phyloP scores from a whole-genome alignment of 202 grass and related monocot genomes.

The Panicum virgatum region DNA sequence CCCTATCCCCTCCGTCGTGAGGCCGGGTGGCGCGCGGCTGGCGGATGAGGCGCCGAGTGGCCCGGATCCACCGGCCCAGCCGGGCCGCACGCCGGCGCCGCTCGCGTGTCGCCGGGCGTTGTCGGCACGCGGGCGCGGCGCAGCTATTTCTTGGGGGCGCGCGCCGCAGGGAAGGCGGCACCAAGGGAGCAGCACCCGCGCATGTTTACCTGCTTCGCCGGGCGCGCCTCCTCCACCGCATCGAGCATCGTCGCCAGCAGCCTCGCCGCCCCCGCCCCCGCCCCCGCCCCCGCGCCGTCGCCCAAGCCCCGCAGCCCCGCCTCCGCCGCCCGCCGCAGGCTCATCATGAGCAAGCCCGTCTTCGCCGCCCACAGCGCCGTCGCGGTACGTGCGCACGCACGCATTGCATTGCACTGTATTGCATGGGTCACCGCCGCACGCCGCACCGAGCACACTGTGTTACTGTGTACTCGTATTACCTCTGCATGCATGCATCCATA shows the following conservation, averaged over 20 bases:
- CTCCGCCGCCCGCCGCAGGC: constrained; percentile 46
- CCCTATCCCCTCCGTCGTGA: background rate
- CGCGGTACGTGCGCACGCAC: constrained; percentile 42
- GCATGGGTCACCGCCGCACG: background rate
- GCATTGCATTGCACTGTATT: too few relatives aligned
- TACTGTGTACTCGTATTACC: background rate
- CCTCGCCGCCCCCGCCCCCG: constrained; percentile 36
- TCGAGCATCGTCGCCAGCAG: constrained; percentile 34
- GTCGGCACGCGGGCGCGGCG: constrained; percentile 20
- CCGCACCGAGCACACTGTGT: background rate
- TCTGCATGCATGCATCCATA: background rate
- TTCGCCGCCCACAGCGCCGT: constrained; percentile 47
- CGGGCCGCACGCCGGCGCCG: constrained; percentile 39
- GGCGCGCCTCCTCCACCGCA: constrained; percentile 2
- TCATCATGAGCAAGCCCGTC: constrained; percentile 67
- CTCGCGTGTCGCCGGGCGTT: background rate
- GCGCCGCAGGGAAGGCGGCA: constrained; percentile 39
- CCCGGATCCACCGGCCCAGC: constrained; percentile 29
- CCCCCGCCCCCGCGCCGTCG: constrained; percentile 2
- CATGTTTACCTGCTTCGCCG: constrained; percentile 59
- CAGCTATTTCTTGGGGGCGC: background rate
- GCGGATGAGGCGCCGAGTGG: constrained; percentile 53
- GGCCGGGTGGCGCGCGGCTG: background rate
- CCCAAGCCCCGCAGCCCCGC: background rate
- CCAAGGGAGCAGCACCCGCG: background rate